Base-by-base conservation (phyloP, 768 basidiomycete genomes). In the Termitomyces sp. region DNA sequence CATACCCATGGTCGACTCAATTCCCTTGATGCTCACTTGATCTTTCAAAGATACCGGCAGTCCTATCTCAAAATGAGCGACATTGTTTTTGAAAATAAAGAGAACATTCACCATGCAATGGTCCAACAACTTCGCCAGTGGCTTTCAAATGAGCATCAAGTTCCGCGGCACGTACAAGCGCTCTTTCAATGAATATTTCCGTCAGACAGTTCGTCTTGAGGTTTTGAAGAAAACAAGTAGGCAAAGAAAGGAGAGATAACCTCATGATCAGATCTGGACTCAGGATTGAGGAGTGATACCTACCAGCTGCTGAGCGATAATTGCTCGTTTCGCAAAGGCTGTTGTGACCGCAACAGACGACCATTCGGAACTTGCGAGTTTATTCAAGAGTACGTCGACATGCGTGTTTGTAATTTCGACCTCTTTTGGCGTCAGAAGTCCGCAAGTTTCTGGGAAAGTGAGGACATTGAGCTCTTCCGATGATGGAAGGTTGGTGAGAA, bases 151-250 rank as follows among this genome's bases (percentile, higher is more conserved):
- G 71, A 6, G 80, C 81, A 63, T 94, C 93, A 5, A 93, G 75
- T 66, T 84, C 78, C 16, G 77, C 71, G 1, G 93, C 92, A 9
- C 85, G 77, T 18, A 71, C 72, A 4, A 91, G 73, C 1, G 88
- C 92, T 4, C 80, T 77, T 30, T 92, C 87, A 53, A 91, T 80
- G 65, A 89, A 91, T n/a, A 91, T 85, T 69, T 93, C 91, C 0
- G 91, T 93, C 41, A 93, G 67, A 67, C 92, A 93, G 63, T 91
- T 92, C 5, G 84, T 84, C 89, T 91, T 36, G 31, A 51, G 7
- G 20, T 16, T 13, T 24, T 4, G 15, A 65, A 46, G 18, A 34
- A 31, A 20, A 3, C 16, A 3, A n/a, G 6, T n/a, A 12, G 12
- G 20, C 5, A 0, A 47, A 44, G 45, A 15, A 16, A 46, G 20